Conservation (phyloP, 768 basidiomycete genomes). For the Amanita polypyramis region DNA sequence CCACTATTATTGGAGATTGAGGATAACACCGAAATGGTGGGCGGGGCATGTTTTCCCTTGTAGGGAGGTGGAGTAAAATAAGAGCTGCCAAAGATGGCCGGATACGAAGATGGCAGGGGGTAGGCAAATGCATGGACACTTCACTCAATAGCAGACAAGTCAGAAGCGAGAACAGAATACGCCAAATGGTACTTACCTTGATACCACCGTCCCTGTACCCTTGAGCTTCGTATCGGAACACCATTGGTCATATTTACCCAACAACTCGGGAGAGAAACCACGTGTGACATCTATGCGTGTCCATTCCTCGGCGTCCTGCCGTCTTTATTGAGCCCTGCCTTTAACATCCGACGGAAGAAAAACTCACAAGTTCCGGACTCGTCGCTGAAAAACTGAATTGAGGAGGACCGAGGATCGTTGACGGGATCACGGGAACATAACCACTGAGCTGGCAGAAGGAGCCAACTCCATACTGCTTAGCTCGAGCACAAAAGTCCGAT, state of each 20-base stretch:
- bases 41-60: neutral
- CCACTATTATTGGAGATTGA: conserved; percentile 33
- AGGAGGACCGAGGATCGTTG: conserved; percentile 18
- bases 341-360: conserved; percentile 8
- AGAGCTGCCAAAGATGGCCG: conserved; percentile 28
- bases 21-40: conserved; percentile 23
- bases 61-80: conserved; percentile 1
- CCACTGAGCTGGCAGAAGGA: conserved; percentile 51
- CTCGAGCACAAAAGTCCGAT: conserved; percentile 29
- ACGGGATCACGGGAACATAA: conserved; percentile 30
- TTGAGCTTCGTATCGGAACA: conserved; percentile 10
- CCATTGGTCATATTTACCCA: conserved; percentile 30
- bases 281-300: conserved; percentile 46
- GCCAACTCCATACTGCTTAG: conserved; percentile 44
- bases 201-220: conserved; percentile 12
- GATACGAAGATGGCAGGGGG: conserved; percentile 53
- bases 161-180: neutral
- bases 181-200: conserved; percentile 25
- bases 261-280: conserved; percentile 35
- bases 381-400: conserved; percentile 27
- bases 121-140: conserved; percentile 43
- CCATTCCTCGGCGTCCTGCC: conserved; percentile 16
- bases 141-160: conserved; percentile 5
- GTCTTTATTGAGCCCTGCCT: neutral
- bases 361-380: conserved; percentile 12